These are phyloP conservation scores for Castanopsis chinensis DNA, from an alignment of 306 rosid species.

Conservation along the genomic window DNA sequence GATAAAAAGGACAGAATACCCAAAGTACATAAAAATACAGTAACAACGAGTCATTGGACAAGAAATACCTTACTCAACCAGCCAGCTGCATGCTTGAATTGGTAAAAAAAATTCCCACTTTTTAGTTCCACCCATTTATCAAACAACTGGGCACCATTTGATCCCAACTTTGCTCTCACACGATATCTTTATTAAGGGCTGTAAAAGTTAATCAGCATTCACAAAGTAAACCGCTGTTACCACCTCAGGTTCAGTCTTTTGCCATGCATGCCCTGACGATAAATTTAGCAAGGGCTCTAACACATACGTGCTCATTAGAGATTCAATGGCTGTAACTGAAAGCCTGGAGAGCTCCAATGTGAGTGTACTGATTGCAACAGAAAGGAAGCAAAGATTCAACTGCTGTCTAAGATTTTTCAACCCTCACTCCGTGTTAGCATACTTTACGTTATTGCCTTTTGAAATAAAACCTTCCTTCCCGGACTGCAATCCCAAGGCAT, in stretches of 20 bases:
- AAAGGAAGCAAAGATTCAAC: conserved; percentile 5
- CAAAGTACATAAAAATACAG: background rate
- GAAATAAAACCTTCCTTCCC: conserved; percentile 56
- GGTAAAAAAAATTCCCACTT: background rate
- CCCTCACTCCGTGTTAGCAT: conserved; percentile 26
- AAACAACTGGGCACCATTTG: background rate
- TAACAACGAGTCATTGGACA: background rate
- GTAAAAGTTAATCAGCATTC: conserved; percentile 18
- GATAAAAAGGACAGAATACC: background rate
- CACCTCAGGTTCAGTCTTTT: background rate
- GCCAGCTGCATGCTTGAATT: background rate
- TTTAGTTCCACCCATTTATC: background rate
- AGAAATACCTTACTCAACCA: background rate
- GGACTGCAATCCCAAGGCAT: conserved; percentile 74
- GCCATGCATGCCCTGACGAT: conserved; percentile 21
- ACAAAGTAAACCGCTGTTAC: conserved; percentile 20
- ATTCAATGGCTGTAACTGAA: conserved; percentile 23
- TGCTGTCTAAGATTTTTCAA: conserved; percentile 17
- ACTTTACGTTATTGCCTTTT: conserved; percentile 45
- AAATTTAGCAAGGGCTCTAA: conserved; percentile 3
- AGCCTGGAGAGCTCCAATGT: conserved; percentile 16
- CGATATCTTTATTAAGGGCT: background rate
- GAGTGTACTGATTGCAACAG: conserved; percentile 15
- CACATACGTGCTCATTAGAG: background rate
- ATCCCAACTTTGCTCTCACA: background rate